phyloP scores from a whole-genome alignment of 2,329 filamentous ascomycete genomes.

The Thielaviopsis ethacetica region DNA sequence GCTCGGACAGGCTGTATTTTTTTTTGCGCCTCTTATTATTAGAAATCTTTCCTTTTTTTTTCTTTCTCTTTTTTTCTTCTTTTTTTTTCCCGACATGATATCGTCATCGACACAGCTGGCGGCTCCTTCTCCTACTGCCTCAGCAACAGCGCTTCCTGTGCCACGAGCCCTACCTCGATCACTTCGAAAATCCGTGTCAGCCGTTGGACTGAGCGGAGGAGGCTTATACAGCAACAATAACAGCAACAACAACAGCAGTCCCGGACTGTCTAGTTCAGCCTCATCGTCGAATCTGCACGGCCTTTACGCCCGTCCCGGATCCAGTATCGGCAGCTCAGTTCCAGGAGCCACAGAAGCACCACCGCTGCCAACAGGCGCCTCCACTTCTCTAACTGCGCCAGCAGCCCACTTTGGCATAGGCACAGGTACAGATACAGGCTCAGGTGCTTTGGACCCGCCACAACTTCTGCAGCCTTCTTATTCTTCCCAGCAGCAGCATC shows the following conservation, averaged over 20 bases:
- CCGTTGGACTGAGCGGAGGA: slow-evolving; percentile 4
- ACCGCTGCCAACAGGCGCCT: not conserved
- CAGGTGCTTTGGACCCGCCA: not conserved
- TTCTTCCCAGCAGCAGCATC: not conserved
- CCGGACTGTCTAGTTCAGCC: slow-evolving; percentile 3
- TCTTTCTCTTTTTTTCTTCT: not conserved
- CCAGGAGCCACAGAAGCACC: no score
- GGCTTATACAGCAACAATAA: no score
- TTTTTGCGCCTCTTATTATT: not conserved
- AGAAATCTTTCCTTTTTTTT: not conserved
- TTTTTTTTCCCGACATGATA: slow-evolving; percentile 5
- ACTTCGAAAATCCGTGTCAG: slow-evolving; percentile 9
- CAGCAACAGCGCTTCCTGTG: slow-evolving; percentile 5
- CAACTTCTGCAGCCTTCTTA: not conserved
- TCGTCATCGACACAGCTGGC: slow-evolving; percentile 2
- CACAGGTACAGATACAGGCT: no score
- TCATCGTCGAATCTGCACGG: slow-evolving; percentile 9
- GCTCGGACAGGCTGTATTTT: no score
- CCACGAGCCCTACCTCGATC: slow-evolving; percentile 10
- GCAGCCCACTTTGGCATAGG: not conserved
- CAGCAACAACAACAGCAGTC: not conserved
- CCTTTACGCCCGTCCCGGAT: slow-evolving; percentile 4
- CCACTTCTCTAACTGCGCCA: not conserved
- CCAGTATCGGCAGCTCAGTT: not conserved
- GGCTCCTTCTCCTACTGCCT: slow-evolving; percentile 4